These are phyloP conservation scores for Ballota nigra DNA, from an alignment of 257 asterid genomes.

Conservation along the genomic window DNA sequence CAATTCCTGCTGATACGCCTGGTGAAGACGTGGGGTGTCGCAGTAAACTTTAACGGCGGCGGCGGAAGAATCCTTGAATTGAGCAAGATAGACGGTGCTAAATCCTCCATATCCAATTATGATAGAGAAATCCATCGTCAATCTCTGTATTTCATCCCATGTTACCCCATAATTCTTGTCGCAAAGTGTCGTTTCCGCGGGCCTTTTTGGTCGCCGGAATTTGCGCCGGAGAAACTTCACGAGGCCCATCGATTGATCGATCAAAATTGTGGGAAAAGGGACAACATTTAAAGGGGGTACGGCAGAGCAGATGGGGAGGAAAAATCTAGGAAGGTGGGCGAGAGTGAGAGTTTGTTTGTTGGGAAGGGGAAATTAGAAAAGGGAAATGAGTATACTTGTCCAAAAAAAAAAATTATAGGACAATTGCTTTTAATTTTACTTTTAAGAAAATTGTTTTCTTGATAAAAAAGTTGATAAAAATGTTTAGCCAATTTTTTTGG, in stretches of 20 bases:
- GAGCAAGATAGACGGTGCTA: slow-evolving; percentile 62
- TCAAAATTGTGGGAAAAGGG: not conserved
- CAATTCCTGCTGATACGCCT: slow-evolving; percentile 51
- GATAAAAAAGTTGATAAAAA: no score
- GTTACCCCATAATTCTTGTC: not conserved
- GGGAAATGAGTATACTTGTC: no score
- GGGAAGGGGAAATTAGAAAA: not conserved
- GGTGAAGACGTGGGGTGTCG: slow-evolving; percentile 46
- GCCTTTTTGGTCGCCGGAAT: slow-evolving; percentile 1
- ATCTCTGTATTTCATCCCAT: slow-evolving; percentile 36
- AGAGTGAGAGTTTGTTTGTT: not conserved
- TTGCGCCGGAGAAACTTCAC: slow-evolving; percentile 27
- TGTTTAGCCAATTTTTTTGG: no score
- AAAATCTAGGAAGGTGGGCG: slow-evolving; percentile 9
- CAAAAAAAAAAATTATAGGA: no score
- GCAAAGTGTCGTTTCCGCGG: not conserved
- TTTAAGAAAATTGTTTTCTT: no score
- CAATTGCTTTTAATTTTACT: no score
- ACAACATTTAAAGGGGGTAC: not conserved
- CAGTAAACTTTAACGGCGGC: slow-evolving; percentile 63
- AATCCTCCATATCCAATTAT: slow-evolving; percentile 64
- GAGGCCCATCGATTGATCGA: slow-evolving; percentile 1
- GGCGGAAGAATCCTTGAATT: slow-evolving; percentile 25
- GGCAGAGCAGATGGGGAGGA: not conserved
- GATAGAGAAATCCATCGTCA: slow-evolving; percentile 38